Base-by-base conservation (phyloP, 2,329 filamentous ascomycete species). In the Aspergillus floridensis region DNA sequence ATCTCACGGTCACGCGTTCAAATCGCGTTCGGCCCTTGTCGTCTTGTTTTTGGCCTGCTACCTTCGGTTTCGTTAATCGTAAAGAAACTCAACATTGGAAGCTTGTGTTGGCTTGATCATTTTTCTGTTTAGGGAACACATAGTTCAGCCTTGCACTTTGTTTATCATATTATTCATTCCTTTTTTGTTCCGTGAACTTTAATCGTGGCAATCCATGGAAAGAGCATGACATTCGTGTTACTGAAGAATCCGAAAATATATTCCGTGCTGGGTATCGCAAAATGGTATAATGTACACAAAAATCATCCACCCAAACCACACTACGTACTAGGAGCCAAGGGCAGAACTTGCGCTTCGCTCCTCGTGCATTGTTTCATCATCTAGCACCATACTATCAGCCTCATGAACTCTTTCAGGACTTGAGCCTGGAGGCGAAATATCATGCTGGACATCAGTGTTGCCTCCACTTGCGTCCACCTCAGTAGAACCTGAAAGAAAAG, bases 1-100 rank as follows among this genome's bases (percentile, higher is more conserved):
- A 55, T 55, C 53, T 55, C 47, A 55, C 21, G 53, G 53, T 55
- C 53, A 55, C 53, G 53, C 53, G 53, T 55, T 55, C 53, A 55
- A 55, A 48, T 55, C 53, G 53, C 53, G 53, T 55, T 55, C 53
- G 53, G 41, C 53, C 53, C 53, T 55, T 48, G 31, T 21, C 19
- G 12, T 55, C 32, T 55, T 47, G 16, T 16, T 14, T 47, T 48
- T 48, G 14, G 5, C 12, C 21, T 26, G 5, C 7, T 29, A 29
- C 26, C 7, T 29, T 2, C 2, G 7, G 0, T 3, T 29, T 29
- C 6, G 26, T 29, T 2, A 8, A 29, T 29, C 2, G 2, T 8
- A 29, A 29, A 29, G 26, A 29, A 8, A 8, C 8, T 29, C 7
- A 8, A 29, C 26, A 29, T 2, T 29, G 8, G 7, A 29, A 29